Evolutionary conservation across 1,284 basidiomycete genomes (phyloP).

Genomic region (Puccinia brachypodii): DNA sequence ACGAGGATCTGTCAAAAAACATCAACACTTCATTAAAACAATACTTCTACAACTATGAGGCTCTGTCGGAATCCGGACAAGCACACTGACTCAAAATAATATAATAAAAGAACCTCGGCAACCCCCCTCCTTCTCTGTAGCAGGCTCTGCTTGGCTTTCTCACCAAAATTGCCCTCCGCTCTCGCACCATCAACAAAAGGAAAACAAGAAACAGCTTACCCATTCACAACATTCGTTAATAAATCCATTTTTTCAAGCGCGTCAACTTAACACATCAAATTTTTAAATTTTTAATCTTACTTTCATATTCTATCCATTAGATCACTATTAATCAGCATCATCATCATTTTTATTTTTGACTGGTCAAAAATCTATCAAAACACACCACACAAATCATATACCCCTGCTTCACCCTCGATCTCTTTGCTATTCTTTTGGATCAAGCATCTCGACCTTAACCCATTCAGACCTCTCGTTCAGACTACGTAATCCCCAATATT

Average conservation of each 20-base stretch:
- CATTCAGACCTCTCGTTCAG: too few species aligned
- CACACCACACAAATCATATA: not conserved
- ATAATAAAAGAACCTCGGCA: not conserved
- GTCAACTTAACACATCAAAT: not conserved
- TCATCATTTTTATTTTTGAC: not conserved
- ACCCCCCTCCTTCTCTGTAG: not conserved
- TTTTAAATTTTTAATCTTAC: not conserved
- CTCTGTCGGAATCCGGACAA: not conserved
- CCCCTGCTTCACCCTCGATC: not conserved
- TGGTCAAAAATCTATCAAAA: not conserved
- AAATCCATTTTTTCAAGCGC: not conserved
- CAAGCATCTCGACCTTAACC: not conserved
- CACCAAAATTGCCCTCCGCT: not conserved
- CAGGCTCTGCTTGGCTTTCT: not conserved
- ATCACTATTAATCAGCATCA: not conserved
- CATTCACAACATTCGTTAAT: not conserved
- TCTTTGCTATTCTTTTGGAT: not conserved
- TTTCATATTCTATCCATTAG: not conserved
- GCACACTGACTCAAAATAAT: not conserved
- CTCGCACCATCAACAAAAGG: not conserved
- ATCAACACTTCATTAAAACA: too few species aligned
- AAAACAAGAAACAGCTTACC: not conserved
- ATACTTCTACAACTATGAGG: not conserved
- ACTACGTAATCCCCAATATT: too few species aligned
- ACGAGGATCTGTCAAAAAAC: too few species aligned